Conservation (phyloP, 345 rosid genomes). For the Aquilaria malaccensis region DNA sequence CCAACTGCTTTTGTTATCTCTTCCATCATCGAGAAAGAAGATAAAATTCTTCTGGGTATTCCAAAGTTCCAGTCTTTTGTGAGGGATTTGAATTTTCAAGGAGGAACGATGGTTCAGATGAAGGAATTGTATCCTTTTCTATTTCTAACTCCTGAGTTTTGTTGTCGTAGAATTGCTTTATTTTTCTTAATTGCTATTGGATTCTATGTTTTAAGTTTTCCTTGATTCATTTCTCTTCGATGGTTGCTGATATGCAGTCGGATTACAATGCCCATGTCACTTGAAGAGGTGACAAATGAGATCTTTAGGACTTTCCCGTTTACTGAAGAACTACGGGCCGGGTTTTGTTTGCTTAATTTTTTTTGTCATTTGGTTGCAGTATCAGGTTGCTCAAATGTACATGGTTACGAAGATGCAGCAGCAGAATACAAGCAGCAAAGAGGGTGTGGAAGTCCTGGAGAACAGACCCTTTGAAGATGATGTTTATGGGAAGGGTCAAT, state of each 20-base stretch:
- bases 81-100: neutral
- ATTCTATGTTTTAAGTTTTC: constrained; percentile 3
- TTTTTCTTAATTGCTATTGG: no score
- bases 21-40: no score
- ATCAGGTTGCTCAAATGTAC: constrained; percentile 60
- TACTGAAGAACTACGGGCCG: neutral
- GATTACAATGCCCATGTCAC: constrained; percentile 55
- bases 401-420: constrained; percentile 68
- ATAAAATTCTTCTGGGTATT: constrained; percentile 1
- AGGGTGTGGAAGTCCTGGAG: constrained; percentile 60
- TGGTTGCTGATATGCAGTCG: constrained; percentile 36
- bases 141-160: neutral
- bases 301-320: neutral
- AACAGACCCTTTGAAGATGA: constrained; percentile 37
- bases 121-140: constrained; percentile 68
- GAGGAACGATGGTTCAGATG: constrained; percentile 45
- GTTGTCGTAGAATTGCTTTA: neutral
- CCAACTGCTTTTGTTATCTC: no score
- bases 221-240: constrained; percentile 25
- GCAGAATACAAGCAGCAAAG: constrained; percentile 38
- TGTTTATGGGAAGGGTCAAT: constrained; percentile 45
- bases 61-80: neutral
- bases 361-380: constrained; percentile 31
- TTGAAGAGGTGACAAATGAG: constrained; percentile 47
- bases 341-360: neutral